Evolutionary conservation across 1,284 basidiomycete species (phyloP).

Genomic region (Austroboletus rostrupii): DNA sequence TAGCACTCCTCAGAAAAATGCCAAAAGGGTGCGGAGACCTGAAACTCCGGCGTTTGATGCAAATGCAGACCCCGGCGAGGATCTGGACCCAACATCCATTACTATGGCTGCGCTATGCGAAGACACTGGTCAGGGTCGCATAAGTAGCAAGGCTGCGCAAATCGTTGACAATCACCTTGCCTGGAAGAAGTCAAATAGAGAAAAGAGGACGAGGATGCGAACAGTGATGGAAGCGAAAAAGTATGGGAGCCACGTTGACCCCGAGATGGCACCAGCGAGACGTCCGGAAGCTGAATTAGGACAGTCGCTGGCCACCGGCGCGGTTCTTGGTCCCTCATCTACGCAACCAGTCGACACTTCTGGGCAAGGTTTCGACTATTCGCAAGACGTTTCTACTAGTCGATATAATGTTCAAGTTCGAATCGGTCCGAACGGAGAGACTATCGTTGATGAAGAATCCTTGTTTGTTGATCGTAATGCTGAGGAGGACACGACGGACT

Average conservation of each 20-base stretch:
- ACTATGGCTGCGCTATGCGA: slow-evolving; percentile 74
- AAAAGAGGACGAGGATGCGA: slow-evolving; percentile 60
- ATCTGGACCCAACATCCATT: slow-evolving; percentile 70
- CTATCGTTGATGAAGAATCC: slow-evolving; percentile 77
- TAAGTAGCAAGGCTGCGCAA: slow-evolving; percentile 68
- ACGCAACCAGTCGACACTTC: slow-evolving; percentile 33
- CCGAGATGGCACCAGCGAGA: slow-evolving; percentile 19
- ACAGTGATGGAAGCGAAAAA: slow-evolving; percentile 66
- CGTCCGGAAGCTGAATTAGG: slow-evolving; percentile 15
- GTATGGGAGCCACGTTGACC: slow-evolving; percentile 55
- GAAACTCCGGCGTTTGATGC: slow-evolving; percentile 53
- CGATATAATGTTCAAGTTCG: slow-evolving; percentile 78
- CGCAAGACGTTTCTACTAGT: slow-evolving; percentile 56
- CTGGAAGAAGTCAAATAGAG: slow-evolving; percentile 63
- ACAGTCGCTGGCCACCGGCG: slow-evolving; percentile 5
- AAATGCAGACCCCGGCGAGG: slow-evolving; percentile 63
- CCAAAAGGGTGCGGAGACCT: slow-evolving; percentile 34
- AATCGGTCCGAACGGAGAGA: slow-evolving; percentile 77
- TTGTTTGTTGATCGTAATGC: slow-evolving; percentile 67
- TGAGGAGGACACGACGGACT: slow-evolving; percentile 61
- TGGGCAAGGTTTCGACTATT: slow-evolving; percentile 65
- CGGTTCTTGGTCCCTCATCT: slow-evolving; percentile 4
- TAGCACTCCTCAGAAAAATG: slow-evolving; percentile 15
- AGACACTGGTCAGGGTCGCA: slow-evolving; percentile 68
- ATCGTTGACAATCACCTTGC: slow-evolving; percentile 62